Base-by-base conservation (phyloP, 495 filamentous ascomycete species). In the Platismatia glauca region DNA sequence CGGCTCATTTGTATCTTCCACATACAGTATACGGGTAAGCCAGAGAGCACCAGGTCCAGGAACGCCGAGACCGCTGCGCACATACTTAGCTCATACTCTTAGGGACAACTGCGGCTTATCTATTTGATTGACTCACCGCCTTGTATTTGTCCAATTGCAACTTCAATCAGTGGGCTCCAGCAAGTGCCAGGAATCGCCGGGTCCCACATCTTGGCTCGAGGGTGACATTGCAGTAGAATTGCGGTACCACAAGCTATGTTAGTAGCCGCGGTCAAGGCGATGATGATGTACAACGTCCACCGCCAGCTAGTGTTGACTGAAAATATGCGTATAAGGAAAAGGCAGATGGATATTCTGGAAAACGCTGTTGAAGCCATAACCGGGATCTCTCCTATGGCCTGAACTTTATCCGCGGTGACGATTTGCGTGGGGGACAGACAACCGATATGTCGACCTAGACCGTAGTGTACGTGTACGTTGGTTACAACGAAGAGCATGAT, bases 271-370 rank as follows among this genome's bases (percentile, higher is more conserved):
- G 76, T 75, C 20, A 79, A 61, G 35, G 59, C 39, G 68, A 76
- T 77, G 56, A 78, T 72, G 34, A 41, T 65, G 41, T 75, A 77
- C 1, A 80, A 69, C 18, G 66, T 68, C 71, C 70, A 77, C 22
- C 72, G 72, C 58, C 43, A 60, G 8, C 66, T 65, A 27, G 59
- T 68, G 52, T 78, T 70, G 11, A 74, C 76, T 16, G 48, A 20
- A 55, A 65, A 65, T 65, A 80, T 76, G 60, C 78, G 73, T 70
- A 80, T 60, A 7, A 78, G 62, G 71, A 79, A 78, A 46, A 78
- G 69, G 67, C 76, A 76, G 43, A 79, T 66, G 53, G 78, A 79
- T 39, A 78, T 69, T 59, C 78, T 78, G 70, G 73, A 76, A 16
- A 64, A 58, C 58, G 77, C 69, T 3, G 75, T 24, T 24, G 58